These are phyloP conservation scores for Emericellopsis terricola DNA, from an alignment of 495 filamentous ascomycete species.

Conservation along the genomic window DNA sequence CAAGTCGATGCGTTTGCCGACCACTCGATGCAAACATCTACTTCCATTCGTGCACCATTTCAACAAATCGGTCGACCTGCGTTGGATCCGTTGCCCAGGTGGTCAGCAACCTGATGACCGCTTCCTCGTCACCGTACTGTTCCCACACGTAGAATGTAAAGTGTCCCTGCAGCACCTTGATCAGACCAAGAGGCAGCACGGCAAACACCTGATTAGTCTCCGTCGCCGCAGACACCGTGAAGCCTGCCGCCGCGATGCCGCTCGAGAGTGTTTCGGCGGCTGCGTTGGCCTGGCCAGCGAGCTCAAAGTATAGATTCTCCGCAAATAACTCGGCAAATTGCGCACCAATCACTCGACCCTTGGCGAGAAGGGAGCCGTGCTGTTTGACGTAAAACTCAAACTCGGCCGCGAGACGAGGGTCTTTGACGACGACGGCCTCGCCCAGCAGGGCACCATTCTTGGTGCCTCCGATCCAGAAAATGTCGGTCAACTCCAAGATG, in stretches of 20 bases:
- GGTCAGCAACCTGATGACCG: constrained; percentile 1
- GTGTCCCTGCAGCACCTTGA: constrained; percentile 1
- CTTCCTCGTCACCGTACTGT: neutral
- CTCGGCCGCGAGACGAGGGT: constrained; percentile 1
- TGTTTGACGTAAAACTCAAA: constrained; percentile 4
- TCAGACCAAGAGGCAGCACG: neutral
- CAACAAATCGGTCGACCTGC: constrained; percentile 1
- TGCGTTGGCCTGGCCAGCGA: constrained; percentile 1
- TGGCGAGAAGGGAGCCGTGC: constrained; percentile 2
- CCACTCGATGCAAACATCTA: too few species aligned
- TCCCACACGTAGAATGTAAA: constrained; percentile 3
- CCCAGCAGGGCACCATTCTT: constrained; percentile 3
- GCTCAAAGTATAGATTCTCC: constrained; percentile 1
- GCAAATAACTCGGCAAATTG: constrained; percentile 2
- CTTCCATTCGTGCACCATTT: neutral
- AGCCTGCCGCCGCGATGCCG: constrained; percentile 1
- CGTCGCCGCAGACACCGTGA: neutral
- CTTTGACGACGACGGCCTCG: constrained; percentile 3
- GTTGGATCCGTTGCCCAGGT: constrained; percentile 2
- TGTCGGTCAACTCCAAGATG: constrained; percentile 2
- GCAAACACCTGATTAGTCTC: constrained; percentile 4
- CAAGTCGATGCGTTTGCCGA: too few species aligned
- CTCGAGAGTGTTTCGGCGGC: constrained; percentile 1
- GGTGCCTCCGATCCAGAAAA: constrained; percentile 4
- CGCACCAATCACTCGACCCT: constrained; percentile 2